phyloP scores from a whole-genome alignment of 1,284 basidiomycete species.

The Ustilago bromivora region DNA sequence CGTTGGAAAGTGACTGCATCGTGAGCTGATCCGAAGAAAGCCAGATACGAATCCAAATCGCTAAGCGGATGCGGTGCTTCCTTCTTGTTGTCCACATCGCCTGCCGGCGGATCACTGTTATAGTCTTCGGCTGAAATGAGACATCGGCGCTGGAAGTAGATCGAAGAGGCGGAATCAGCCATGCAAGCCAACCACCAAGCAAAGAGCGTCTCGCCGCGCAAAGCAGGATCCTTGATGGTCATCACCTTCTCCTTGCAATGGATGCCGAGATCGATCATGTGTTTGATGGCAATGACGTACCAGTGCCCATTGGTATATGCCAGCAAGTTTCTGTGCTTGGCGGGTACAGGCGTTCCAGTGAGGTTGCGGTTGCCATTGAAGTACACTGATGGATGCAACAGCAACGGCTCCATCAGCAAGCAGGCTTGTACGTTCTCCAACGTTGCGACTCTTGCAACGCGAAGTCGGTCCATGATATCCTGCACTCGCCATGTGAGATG shows the following conservation, averaged over 20 bases:
- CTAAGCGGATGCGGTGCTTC: conserved; percentile 37
- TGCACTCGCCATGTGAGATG: conserved; percentile 75
- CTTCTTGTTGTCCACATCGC: conserved; percentile 31
- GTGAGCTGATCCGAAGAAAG: conserved; percentile 33
- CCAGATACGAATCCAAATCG: conserved; percentile 43
- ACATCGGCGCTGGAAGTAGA: conserved; percentile 77
- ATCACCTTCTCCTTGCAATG: conserved; percentile 53
- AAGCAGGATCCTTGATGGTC: conserved; percentile 42
- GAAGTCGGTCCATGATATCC: conserved; percentile 77
- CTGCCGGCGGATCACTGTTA: conserved; percentile 43
- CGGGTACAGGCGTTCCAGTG: conserved; percentile 28
- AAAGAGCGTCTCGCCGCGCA: conserved; percentile 71
- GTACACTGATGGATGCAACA: conserved; percentile 42
- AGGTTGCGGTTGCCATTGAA: conserved; percentile 40
- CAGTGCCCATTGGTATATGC: conserved; percentile 51
- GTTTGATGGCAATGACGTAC: conserved; percentile 53
- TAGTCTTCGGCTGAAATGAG: conserved; percentile 72
- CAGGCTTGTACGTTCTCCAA: conserved; percentile 77
- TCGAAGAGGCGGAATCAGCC: conserved; percentile 75
- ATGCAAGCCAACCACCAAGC: conserved; percentile 82
- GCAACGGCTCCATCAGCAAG: conserved; percentile 53
- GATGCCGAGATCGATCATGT: conserved; percentile 57
- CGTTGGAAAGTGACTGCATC: conserved; percentile 76
- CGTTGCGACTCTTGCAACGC: conserved; percentile 83
- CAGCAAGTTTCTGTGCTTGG: conserved; percentile 37